A percentile compares a stretch with the other conserved stretches of the same genome.
Evolutionary conservation across 441 rosid genomes (phyloP).

Genomic region (Corymbia citriodora): DNA sequence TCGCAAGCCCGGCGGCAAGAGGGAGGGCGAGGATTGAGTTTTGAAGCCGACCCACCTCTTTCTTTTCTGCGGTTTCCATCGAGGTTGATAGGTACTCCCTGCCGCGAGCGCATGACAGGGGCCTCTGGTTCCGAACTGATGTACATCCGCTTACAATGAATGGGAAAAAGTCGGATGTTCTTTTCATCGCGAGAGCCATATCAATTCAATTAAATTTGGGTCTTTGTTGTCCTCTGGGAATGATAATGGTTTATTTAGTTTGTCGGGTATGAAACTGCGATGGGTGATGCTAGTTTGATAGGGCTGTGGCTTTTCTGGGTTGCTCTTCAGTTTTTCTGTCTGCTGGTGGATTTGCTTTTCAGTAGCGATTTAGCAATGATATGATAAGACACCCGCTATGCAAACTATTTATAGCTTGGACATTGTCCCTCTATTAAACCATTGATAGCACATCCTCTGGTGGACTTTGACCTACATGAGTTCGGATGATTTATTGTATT

Average conservation of each 20-base stretch:
- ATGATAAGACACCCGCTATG: not conserved
- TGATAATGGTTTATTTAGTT: not conserved
- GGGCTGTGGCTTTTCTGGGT: not conserved
- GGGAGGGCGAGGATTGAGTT: not conserved
- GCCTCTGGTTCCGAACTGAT: not conserved
- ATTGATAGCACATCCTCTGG: not conserved
- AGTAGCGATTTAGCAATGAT: not conserved
- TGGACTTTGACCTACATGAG: not conserved
- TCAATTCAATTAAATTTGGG: not conserved
- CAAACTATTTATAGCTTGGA: not conserved
- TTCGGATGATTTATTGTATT: not conserved
- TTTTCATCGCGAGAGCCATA: not conserved
- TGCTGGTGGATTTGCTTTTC: not conserved
- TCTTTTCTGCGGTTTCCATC: not conserved
- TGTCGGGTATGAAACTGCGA: not conserved
- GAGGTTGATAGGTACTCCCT: not conserved
- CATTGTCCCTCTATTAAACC: not conserved
- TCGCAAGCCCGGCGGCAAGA: constrained; percentile 19
- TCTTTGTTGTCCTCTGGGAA: not conserved
- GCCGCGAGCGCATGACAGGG: not conserved
- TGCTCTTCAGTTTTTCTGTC: not conserved
- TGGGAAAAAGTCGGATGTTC: not conserved
- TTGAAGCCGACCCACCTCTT: not conserved
- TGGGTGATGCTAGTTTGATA: not conserved
- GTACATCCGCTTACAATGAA: not conserved